phyloP scores from a whole-genome alignment of 495 filamentous ascomycete species.

The Recurvomyces mirabilis region DNA sequence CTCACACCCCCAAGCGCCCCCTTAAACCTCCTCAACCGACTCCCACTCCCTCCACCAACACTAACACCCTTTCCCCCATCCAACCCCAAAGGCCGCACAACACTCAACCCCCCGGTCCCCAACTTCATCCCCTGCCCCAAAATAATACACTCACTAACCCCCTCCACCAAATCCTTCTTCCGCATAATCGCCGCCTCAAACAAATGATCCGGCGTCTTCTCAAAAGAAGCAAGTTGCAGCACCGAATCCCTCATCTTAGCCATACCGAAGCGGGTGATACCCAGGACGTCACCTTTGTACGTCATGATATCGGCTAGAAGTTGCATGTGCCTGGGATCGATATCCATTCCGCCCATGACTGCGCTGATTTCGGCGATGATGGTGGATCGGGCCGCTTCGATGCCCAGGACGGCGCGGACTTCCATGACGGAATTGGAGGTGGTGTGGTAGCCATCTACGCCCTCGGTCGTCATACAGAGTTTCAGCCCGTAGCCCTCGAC shows the following conservation, averaged over 20 bases:
- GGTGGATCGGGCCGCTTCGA: conserved; percentile 81
- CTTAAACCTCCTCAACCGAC: no score
- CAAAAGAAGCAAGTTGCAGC: conserved; percentile 88
- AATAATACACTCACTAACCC: conserved; percentile 94
- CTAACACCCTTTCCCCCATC: conserved; percentile 46
- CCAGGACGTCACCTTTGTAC: conserved; percentile 94
- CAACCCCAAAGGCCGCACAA: conserved; percentile 65
- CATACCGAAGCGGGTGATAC: conserved; percentile 91
- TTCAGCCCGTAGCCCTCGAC: conserved; percentile 91
- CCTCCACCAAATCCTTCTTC: conserved; percentile 80
- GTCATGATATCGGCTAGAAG: conserved; percentile 99
- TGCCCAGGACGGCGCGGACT: conserved; percentile 81
- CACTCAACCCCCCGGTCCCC: conserved; percentile 84
- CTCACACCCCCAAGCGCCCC: no score
- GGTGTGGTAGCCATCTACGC: conserved; percentile 62
- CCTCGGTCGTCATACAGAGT: conserved; percentile 82
- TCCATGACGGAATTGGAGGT: conserved; percentile 86
- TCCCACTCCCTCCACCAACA: no score
- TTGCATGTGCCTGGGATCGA: conserved; percentile 97
- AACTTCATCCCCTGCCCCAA: conserved; percentile 89
- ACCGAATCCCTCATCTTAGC: conserved; percentile 95
- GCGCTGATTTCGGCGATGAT: conserved; percentile 68
- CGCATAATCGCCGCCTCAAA: conserved; percentile 88
- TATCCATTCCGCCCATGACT: conserved; percentile 87
- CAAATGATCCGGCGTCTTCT: conserved; percentile 95